A percentile compares a stretch with the other conserved stretches of the same genome.
These are phyloP conservation scores for Leavenworthia alabamica DNA, from an alignment of 345 rosid species.

Conservation along the genomic window DNA sequence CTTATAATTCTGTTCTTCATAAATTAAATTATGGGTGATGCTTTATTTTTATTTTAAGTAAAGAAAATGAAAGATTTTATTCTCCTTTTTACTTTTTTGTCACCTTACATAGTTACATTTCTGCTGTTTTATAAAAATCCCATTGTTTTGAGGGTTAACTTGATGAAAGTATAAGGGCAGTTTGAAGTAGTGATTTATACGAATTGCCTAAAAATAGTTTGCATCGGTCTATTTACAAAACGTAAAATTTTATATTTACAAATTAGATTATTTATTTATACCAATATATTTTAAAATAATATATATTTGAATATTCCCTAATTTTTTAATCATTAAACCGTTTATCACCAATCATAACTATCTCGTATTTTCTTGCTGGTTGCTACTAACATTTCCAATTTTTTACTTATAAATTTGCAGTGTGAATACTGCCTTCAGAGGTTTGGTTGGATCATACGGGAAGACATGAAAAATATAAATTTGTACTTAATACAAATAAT, in stretches of 20 bases:
- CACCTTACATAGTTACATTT: not conserved
- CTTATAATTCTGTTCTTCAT: constrained; percentile 10
- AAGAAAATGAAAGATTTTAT: not conserved
- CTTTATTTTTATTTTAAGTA: not conserved
- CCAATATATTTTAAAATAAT: not conserved
- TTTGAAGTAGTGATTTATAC: not conserved
- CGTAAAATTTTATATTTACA: not conserved
- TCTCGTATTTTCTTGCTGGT: not conserved
- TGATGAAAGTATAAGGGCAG: too few relatives aligned
- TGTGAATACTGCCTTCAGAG: not conserved
- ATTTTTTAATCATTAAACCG: not conserved
- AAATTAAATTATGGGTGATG: not conserved
- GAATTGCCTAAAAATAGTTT: not conserved
- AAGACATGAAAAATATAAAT: not conserved
- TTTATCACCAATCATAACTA: not conserved
- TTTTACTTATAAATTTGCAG: not conserved
- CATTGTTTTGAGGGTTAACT: not conserved
- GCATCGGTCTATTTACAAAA: not conserved
- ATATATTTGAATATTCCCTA: not conserved
- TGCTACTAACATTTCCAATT: not conserved
- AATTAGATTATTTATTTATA: not conserved
- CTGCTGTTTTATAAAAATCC: too few relatives aligned
- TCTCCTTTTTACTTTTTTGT: not conserved
- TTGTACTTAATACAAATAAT: not conserved
- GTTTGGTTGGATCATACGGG: not conserved